phyloP scores from a whole-genome alignment of 2,329 filamentous ascomycete species.

The Aspergillus pseudoterreus region DNA sequence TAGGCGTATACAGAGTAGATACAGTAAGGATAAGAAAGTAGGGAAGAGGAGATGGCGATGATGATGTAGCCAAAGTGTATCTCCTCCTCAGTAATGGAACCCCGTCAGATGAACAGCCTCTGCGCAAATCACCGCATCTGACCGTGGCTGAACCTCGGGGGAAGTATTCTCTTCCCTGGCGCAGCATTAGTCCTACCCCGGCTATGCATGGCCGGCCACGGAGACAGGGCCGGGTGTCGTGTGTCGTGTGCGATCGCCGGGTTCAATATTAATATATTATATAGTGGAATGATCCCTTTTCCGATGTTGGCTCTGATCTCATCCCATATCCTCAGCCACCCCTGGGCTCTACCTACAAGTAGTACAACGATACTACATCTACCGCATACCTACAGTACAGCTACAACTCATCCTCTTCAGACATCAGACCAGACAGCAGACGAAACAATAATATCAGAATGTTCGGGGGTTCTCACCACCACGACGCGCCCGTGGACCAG shows the following conservation, averaged over 20 bases:
- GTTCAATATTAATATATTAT: neutral
- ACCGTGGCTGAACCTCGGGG: constrained; percentile 19
- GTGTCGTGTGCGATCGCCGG: neutral
- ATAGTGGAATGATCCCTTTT: neutral
- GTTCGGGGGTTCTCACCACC: constrained; percentile 30
- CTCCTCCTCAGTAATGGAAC: no score
- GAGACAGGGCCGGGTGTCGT: neutral
- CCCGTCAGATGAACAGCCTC: neutral
- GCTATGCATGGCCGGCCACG: neutral
- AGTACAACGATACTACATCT: no score
- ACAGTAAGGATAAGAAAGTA: neutral
- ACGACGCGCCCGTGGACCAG: constrained; percentile 21
- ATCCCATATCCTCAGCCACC: neutral
- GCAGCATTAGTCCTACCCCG: neutral
- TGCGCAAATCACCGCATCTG: neutral
- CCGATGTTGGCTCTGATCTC: neutral
- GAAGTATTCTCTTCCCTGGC: constrained; percentile 18
- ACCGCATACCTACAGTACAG: no score
- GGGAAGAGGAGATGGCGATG: no score
- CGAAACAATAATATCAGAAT: constrained; percentile 8
- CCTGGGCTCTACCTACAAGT: no score
- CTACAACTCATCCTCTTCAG: no score
- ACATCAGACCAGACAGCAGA: neutral
- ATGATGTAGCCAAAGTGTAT: no score
- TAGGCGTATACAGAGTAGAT: no score